phyloP scores from a whole-genome alignment of 306 rosid species.

The Carpinus fangiana region DNA sequence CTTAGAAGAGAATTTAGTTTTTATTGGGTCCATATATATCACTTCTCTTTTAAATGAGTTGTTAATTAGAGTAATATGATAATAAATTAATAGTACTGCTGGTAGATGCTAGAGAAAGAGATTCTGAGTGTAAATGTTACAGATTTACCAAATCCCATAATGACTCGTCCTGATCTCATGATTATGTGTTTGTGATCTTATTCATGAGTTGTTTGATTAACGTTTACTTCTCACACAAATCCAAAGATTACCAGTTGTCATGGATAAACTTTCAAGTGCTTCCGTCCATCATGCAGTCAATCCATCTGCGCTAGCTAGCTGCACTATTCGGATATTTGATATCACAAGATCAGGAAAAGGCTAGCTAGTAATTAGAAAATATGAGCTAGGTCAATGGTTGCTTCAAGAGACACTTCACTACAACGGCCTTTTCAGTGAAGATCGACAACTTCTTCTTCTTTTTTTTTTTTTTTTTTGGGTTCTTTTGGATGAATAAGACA shows the following conservation, averaged over 20 bases:
- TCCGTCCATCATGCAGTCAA: slow-evolving; percentile 37
- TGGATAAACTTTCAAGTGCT: slow-evolving; percentile 18
- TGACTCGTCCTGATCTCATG: neutral
- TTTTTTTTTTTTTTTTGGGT: no score
- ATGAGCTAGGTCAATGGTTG: slow-evolving; percentile 20
- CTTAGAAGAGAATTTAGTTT: no score
- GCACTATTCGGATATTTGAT: neutral
- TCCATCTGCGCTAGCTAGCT: neutral
- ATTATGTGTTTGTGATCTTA: slow-evolving; percentile 1
- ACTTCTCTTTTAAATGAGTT: no score
- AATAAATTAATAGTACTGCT: no score
- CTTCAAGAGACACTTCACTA: neutral
- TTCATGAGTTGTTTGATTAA: neutral
- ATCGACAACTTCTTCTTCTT: neutral
- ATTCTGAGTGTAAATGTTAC: neutral
- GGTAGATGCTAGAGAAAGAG: no score
- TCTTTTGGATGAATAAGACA: no score
- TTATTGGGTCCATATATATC: no score
- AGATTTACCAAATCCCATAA: neutral
- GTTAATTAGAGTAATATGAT: no score
- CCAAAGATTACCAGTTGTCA: slow-evolving; percentile 23
- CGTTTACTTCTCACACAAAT: slow-evolving; percentile 8
- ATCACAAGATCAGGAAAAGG: neutral
- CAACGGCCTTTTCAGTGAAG: slow-evolving; percentile 12
- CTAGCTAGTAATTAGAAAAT: neutral